Conservation (phyloP, 129 eudicot genomes). For the Centaurea solstitialis region DNA sequence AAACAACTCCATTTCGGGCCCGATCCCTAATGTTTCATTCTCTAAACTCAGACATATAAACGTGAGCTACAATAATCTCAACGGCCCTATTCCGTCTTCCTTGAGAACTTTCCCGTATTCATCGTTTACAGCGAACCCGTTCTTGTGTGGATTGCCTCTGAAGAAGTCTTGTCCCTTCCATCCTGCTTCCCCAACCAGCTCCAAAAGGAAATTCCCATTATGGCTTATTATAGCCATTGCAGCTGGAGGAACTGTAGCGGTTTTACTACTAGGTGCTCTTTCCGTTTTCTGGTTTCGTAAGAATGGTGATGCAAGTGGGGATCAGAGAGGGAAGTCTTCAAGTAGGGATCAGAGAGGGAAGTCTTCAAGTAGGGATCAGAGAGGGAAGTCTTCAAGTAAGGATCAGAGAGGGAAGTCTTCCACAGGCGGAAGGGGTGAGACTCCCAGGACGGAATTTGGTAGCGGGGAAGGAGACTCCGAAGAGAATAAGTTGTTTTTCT, state of each 20-base stretch:
- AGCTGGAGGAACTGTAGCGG: constrained; percentile 38
- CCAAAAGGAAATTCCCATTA: constrained; percentile 45
- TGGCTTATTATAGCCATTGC: constrained; percentile 60
- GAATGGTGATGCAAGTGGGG: constrained; percentile 30
- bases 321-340: constrained; percentile 44
- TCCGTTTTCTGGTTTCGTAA: constrained; percentile 38
- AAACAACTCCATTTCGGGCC: constrained; percentile 64
- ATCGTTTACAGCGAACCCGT: constrained; percentile 63
- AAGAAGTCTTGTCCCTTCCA: constrained; percentile 35
- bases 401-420: constrained; percentile 46
- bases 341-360: constrained; percentile 34
- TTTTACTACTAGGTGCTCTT: constrained; percentile 37
- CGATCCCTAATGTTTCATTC: constrained; percentile 50
- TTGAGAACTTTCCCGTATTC: constrained; percentile 50
- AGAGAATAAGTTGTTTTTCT: constrained; percentile 23
- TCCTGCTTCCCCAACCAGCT: constrained; percentile 41
- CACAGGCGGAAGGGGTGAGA: constrained; percentile 52
- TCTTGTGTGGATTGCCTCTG: constrained; percentile 68
- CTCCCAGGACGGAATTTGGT: constrained; percentile 54
- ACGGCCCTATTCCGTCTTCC: constrained; percentile 63
- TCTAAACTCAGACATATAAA: constrained; percentile 51
- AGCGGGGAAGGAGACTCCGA: constrained; percentile 44
- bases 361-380: constrained; percentile 25
- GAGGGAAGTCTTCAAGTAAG: constrained; percentile 32
- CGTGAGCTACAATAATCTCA: constrained; percentile 59